Base-by-base conservation (phyloP, 495 filamentous ascomycete genomes). In the Penicillium angulare region DNA sequence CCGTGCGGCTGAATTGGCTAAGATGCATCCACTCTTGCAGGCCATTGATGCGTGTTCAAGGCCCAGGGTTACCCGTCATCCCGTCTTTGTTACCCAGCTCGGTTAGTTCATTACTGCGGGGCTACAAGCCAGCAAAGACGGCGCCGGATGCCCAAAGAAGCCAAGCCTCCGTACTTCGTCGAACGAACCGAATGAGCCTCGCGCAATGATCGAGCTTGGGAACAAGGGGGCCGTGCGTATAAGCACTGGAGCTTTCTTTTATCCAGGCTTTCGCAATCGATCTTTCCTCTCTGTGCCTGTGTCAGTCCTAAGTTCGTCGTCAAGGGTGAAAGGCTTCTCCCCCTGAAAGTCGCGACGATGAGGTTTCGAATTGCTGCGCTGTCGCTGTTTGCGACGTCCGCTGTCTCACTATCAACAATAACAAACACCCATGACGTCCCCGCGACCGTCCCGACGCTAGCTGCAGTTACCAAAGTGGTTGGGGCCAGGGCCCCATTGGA, bases 321-420 rank as follows among this genome's bases (percentile, higher is more conserved):
- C n/a, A n/a, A n/a, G n/a, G n/a, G n/a, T n/a, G n/a, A n/a, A n/a
- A n/a, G n/a, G n/a, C n/a, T n/a, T n/a, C n/a, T n/a, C n/a, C n/a
- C 35, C 17, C n/a, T 34, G 24, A 48, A 17, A 22, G 13, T 41
- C 20, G 36, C 42, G 16, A 59, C 12, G 16, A 63, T 60, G 56
- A 57, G 27, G 48, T 2, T 21, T 13, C 40, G 17, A 8, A 3
- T 47, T 10, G 16, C 33, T 39, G 42, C 36, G 33, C 46, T 53
- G 33, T 57, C 57, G 38, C 42, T 61, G 7, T 35, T 55, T 18
- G 52, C 50, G 38, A 53, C 36, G 26, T 32, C 27, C 24, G 12
- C 27, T 3, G 29, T 47, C 15, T 20, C 18, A 16, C 16, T 43
- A 22, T 42, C 50, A 16, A 32, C 43, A 36, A 18, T 41, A 16